Evolutionary conservation across 78 protist genomes (phyloP).

Genomic region (Dictyostelium brefeldianum): DNA sequence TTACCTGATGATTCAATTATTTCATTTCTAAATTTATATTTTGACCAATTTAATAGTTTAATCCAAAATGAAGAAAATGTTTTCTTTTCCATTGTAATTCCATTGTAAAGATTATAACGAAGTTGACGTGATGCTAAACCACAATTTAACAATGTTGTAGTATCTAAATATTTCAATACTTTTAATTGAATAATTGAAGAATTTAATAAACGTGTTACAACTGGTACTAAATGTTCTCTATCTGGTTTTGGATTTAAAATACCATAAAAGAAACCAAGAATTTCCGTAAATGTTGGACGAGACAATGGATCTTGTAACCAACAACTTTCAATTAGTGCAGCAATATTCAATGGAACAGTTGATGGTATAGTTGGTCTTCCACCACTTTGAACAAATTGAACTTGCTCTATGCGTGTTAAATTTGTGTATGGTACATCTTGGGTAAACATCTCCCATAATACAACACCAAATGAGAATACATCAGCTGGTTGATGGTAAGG

Average conservation of each 20-base stretch:
- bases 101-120: constrained; percentile 5
- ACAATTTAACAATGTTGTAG: background rate
- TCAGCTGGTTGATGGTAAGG: constrained; percentile 63
- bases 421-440: constrained; percentile 46
- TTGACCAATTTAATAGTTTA: background rate
- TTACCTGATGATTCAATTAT: background rate
- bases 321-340: constrained; percentile 27
- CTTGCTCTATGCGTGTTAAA: background rate
- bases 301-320: constrained; percentile 24
- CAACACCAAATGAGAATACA: constrained; percentile 62
- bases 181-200: background rate
- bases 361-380: constrained; percentile 59
- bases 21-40: background rate
- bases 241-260: background rate
- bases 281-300: constrained; percentile 48
- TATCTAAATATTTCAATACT: constrained; percentile 17
- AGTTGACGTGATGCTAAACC: constrained; percentile 26
- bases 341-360: constrained; percentile 3
- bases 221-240: background rate
- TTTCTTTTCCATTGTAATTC: background rate
- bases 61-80: background rate
- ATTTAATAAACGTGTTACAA: constrained; percentile 7
- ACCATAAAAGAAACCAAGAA: background rate
- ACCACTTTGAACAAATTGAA: constrained; percentile 37
- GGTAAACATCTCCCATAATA: constrained; percentile 80